Evolutionary conservation across 2,329 filamentous ascomycete species (phyloP).

Genomic region (Aspergillus proliferans): DNA sequence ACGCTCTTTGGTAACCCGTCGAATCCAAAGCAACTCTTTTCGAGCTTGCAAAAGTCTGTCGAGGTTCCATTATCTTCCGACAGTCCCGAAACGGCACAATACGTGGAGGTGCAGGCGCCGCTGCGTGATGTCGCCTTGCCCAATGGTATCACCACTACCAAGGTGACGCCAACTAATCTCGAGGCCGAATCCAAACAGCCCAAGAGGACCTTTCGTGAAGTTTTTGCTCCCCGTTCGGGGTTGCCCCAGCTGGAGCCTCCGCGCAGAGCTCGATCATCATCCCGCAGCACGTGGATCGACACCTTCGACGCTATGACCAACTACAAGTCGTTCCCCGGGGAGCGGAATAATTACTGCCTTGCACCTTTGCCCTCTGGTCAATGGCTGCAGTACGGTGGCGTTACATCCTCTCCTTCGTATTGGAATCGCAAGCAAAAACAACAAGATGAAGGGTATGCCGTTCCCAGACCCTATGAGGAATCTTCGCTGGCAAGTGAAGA

Average conservation of each 20-base stretch:
- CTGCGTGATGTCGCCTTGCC: constrained; percentile 64
- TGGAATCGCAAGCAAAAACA: constrained; percentile 34
- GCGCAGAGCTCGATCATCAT: constrained; percentile 27
- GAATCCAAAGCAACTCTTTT: constrained; percentile 73
- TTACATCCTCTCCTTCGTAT: constrained; percentile 32
- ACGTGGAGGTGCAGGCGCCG: constrained; percentile 40
- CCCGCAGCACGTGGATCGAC: constrained; percentile 37
- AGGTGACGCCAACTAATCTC: constrained; percentile 51
- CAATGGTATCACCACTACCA: constrained; percentile 64
- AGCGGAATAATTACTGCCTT: constrained; percentile 36
- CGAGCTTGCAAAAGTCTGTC: constrained; percentile 62
- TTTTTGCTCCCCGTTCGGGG: constrained; percentile 37
- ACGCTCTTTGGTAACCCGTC: constrained; percentile 72
- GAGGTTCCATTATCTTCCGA: constrained; percentile 29
- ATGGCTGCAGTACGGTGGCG: constrained; percentile 40
- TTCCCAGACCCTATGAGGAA: constrained; percentile 22
- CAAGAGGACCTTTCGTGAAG: constrained; percentile 39
- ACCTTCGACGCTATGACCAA: constrained; percentile 35
- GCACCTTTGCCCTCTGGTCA: constrained; percentile 34
- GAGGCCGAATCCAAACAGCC: constrained; percentile 22
- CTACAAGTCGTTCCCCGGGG: constrained; percentile 26
- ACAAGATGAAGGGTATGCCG: constrained; percentile 15
- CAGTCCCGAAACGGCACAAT: constrained; percentile 28
- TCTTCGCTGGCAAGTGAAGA: constrained; percentile 24
- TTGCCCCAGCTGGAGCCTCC: constrained; percentile 37